Conservation (phyloP, 2,329 filamentous ascomycete species). For the Rhynchosporium secalis region DNA sequence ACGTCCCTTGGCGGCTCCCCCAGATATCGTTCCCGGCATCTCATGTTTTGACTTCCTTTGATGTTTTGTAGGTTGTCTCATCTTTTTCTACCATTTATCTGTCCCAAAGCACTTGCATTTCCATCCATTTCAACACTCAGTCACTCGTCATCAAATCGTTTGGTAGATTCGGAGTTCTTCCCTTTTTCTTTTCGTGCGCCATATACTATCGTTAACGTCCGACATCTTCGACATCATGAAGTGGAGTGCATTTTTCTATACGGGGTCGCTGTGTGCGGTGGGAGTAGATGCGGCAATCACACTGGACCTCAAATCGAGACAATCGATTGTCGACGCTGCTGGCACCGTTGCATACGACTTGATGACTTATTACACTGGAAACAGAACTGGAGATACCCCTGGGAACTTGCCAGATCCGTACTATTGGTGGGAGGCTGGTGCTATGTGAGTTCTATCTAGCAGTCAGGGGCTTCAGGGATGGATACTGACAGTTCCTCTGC, state of each 20-base stretch:
- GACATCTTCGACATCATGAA: slow-evolving; percentile 20
- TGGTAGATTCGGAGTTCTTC: not conserved
- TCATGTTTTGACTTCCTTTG: slow-evolving; percentile 9
- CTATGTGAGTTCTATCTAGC: slow-evolving; percentile 49
- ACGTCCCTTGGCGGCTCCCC: slow-evolving; percentile 17
- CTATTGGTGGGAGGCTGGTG: slow-evolving; percentile 67
- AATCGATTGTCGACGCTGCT: slow-evolving; percentile 39
- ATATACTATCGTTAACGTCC: not conserved
- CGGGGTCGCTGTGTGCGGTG: slow-evolving; percentile 26
- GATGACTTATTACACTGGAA: slow-evolving; percentile 54
- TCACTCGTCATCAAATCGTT: not conserved
- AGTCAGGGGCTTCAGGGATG: not conserved
- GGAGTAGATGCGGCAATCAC: slow-evolving; percentile 30
- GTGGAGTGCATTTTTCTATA: slow-evolving; percentile 9
- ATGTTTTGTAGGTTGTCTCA: slow-evolving; percentile 6
- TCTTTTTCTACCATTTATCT: slow-evolving; percentile 13
- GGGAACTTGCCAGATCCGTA: slow-evolving; percentile 55
- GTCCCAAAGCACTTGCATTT: not conserved
- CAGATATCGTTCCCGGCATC: slow-evolving; percentile 13
- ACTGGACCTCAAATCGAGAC: slow-evolving; percentile 29
- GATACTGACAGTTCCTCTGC: slow-evolving; percentile 56
- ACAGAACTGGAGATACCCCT: slow-evolving; percentile 50
- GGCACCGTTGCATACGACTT: slow-evolving; percentile 47
- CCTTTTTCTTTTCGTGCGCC: not conserved
- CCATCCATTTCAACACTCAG: not conserved